phyloP scores from a whole-genome alignment of 2,329 filamentous ascomycete species.

The Neofusicoccum umdonicola region DNA sequence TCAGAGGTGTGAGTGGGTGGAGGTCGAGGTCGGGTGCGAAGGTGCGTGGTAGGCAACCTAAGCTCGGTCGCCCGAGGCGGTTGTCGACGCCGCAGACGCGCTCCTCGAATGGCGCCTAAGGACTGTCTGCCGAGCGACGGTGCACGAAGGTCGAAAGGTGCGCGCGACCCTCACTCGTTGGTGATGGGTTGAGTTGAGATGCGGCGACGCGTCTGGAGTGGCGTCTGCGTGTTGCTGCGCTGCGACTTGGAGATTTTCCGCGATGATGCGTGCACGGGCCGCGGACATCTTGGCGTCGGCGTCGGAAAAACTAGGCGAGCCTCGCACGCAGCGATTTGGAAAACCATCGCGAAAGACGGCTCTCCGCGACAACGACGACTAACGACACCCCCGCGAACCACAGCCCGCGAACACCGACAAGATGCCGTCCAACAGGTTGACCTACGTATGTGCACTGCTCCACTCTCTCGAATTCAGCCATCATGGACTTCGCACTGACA shows the following conservation, averaged over 20 bases:
- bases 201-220: slow-evolving; percentile 14
- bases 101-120: background rate
- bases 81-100: slow-evolving; percentile 4
- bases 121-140: background rate
- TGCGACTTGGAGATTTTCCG: slow-evolving; percentile 15
- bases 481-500: background rate
- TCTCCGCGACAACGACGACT: slow-evolving; percentile 14
- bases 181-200: slow-evolving; percentile 15
- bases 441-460: slow-evolving; percentile 49
- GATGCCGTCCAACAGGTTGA: slow-evolving; percentile 56
- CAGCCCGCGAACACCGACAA: slow-evolving; percentile 32
- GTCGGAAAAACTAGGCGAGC: slow-evolving; percentile 10
- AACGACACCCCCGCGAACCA: slow-evolving; percentile 16
- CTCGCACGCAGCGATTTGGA: slow-evolving; percentile 3
- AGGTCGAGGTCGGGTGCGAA: background rate
- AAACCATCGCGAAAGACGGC: background rate
- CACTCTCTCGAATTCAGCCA: background rate
- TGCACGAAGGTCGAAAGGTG: background rate
- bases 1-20: background rate
- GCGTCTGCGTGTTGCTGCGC: slow-evolving; percentile 12
- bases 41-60: slow-evolving; percentile 9
- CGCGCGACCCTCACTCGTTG: slow-evolving; percentile 13
- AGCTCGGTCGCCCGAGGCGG: slow-evolving; percentile 19
- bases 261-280: background rate
- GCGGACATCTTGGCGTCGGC: background rate